Conservation (phyloP, 2,329 filamentous ascomycete genomes). For the Cordyceps tenuipes region DNA sequence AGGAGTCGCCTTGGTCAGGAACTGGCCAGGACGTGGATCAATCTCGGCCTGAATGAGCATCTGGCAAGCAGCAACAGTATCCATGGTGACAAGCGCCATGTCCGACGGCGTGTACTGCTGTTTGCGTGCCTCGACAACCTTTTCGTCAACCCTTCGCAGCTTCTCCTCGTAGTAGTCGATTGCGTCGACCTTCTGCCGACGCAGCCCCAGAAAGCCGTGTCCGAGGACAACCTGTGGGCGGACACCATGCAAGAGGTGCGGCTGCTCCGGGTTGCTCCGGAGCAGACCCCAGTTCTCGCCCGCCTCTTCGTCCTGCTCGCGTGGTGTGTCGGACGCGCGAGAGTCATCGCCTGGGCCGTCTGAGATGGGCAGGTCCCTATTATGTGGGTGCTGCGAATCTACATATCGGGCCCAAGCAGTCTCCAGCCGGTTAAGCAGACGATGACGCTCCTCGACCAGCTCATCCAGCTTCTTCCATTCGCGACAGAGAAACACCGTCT, state of each 20-base stretch:
- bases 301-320: constrained; percentile 30
- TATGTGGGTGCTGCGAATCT: constrained; percentile 18
- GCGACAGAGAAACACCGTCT: constrained; percentile 76
- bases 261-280: constrained; percentile 29
- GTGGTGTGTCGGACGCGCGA: constrained; percentile 10
- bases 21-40: constrained; percentile 77
- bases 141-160: constrained; percentile 67
- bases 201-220: constrained; percentile 67
- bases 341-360: neutral
- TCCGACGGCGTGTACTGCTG: constrained; percentile 72
- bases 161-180: constrained; percentile 92
- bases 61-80: constrained; percentile 84
- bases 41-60: constrained; percentile 95
- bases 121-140: constrained; percentile 60
- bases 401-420: constrained; percentile 69
- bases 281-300: constrained; percentile 55
- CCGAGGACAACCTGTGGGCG: constrained; percentile 66
- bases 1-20: constrained; percentile 79
- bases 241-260: constrained; percentile 32
- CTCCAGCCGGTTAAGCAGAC: constrained; percentile 65
- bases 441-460: constrained; percentile 59
- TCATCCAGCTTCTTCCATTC: constrained; percentile 78
- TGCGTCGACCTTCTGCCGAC: constrained; percentile 69
- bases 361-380: neutral
- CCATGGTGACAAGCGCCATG: constrained; percentile 94